These are phyloP conservation scores for Picea glauca DNA, from an alignment of 75 land plant species.

Conservation along the genomic window DNA sequence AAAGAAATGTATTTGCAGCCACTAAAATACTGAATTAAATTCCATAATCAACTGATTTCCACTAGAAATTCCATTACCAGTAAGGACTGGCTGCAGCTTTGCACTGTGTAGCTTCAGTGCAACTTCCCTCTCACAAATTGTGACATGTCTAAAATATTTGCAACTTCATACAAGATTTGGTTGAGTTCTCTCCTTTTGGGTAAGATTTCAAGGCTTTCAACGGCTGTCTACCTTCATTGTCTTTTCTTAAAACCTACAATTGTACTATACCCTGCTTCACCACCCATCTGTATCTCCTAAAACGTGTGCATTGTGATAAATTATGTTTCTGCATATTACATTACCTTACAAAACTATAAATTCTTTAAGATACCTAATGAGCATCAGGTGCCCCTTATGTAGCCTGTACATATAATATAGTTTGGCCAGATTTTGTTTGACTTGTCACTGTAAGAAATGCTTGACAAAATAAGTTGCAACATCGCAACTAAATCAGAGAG, in stretches of 20 bases:
- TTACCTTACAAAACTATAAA: not conserved
- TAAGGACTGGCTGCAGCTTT: not conserved
- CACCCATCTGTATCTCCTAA: not conserved
- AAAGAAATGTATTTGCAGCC: too few relatives aligned
- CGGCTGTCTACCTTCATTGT: not conserved
- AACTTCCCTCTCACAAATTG: not conserved
- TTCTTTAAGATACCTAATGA: not conserved
- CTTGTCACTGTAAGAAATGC: not conserved
- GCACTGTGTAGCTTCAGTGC: not conserved
- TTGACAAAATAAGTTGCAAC: not conserved
- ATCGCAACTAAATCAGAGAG: not conserved
- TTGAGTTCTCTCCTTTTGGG: not conserved
- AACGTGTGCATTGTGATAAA: not conserved
- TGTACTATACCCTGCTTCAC: not conserved
- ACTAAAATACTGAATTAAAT: too few relatives aligned
- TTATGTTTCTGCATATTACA: not conserved
- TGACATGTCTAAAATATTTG: not conserved
- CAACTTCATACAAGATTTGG: not conserved
- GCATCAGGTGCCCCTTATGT: not conserved
- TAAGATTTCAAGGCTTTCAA: not conserved
- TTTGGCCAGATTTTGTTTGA: not conserved
- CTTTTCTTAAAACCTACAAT: too few relatives aligned
- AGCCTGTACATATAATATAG: not conserved
- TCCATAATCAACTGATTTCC: not conserved
- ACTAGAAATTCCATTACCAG: not conserved